Base-by-base conservation (phyloP, 208 protist species). In the Leishmania tropica region DNA sequence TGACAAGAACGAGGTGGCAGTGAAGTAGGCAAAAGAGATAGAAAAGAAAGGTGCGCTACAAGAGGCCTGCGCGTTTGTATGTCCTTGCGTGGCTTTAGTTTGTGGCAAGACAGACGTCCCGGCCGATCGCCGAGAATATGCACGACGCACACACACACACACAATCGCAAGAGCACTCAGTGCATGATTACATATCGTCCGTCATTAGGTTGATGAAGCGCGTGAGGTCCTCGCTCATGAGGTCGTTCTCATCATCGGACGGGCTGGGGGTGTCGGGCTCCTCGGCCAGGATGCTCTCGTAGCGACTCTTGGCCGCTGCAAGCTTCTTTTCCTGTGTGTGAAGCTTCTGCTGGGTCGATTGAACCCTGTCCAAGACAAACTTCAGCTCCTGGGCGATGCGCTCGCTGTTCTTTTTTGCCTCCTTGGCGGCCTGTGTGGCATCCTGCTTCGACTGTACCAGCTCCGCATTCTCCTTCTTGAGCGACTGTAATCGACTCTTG, bases 321-420 rank as follows among this genome's bases (percentile, higher is more conserved):
- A 96, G 79, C 81, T 95, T 95, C 86, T 93, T 92, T 64, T 96
- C 88, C 58, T 90, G 88, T 2, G 80, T 64, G 75, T 88, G 91
- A 37, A 89, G 74, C 51, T 89, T 92, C 78, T 92, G 86, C 83
- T 94, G 84, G 17, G 87, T 78, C 15, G 85, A 76, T 37, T 86
- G 83, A 45, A 95, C 82, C 73, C 90, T 89, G 47, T 94, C 92
- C 35, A 83, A 71, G 13, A 93, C 40, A 53, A 76, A 40, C 78
- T 93, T 88, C 58, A 94, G 80, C 68, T 96, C 90, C 76, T 94
- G 83, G 5, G 85, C 76, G 45, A 93, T 74, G 67, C 90, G 91
- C 42, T 94, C 90, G 35, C 80, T 76, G 40, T 77, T 74, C 80
- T 90, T 95, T 85, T 93, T 94, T 2, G 89, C 58, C 3, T 96